Evolutionary conservation across 176 grass and related monocot genomes (phyloP).

Genomic region (Aegilops bicornis): DNA sequence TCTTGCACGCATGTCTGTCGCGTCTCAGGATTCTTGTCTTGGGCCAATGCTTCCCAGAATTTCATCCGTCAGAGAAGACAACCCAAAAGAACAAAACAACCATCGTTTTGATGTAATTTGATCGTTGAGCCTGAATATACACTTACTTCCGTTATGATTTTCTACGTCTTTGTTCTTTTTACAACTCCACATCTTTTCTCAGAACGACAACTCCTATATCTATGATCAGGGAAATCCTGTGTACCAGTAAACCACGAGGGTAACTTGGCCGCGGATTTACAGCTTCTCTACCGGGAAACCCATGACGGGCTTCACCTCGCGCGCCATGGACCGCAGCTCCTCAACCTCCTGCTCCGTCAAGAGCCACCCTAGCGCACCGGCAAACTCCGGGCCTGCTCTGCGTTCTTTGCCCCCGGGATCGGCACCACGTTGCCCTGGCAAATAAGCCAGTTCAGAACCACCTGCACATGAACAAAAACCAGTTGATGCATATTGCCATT

Average conservation of each 20-base stretch:
- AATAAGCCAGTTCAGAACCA: slow-evolving; percentile 88
- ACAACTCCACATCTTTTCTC: not conserved
- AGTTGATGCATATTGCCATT: not conserved
- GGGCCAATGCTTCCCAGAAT: no score
- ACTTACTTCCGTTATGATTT: not conserved
- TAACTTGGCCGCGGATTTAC: slow-evolving; percentile 14
- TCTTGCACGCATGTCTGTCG: no score
- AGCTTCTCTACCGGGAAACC: slow-evolving; percentile 75
- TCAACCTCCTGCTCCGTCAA: slow-evolving; percentile 53
- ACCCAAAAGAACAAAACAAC: not conserved
- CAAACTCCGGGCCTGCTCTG: slow-evolving; percentile 68
- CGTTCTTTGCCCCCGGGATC: slow-evolving; percentile 87
- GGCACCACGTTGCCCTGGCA: slow-evolving; percentile 88
- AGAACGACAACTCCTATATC: slow-evolving; percentile 17
- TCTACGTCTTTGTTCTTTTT: not conserved
- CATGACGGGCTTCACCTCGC: slow-evolving; percentile 39
- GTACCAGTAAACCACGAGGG: not conserved
- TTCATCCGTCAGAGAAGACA: not conserved
- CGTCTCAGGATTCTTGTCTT: no score
- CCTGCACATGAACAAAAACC: slow-evolving; percentile 32
- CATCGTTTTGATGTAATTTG: not conserved
- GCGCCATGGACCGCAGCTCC: slow-evolving; percentile 51
- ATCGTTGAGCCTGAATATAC: not conserved
- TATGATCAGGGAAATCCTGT: not conserved
- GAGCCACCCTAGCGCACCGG: slow-evolving; percentile 53